Conservation (phyloP, 148 eudicot genomes). For the Rhododendron williamsianum region DNA sequence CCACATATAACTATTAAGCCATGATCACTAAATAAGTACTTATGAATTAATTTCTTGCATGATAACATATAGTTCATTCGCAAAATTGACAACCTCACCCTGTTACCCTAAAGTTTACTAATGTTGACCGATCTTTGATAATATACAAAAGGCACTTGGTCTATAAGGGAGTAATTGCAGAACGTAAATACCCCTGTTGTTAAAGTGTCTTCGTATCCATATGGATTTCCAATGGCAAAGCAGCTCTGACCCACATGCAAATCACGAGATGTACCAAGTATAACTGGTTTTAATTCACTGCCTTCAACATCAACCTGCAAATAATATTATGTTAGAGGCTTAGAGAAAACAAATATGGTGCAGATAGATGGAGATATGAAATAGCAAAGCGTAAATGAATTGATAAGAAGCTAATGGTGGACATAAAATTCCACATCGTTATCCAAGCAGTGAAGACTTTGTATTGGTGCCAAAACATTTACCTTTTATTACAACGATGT, state of each 20-base stretch:
- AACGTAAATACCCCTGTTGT: constrained; percentile 68
- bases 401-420: background rate
- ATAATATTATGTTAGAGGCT: background rate
- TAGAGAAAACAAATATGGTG: background rate
- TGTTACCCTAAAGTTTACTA: background rate
- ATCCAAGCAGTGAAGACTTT: background rate
- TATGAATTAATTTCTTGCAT: background rate
- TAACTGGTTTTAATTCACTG: constrained; percentile 59
- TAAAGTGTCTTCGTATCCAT: constrained; percentile 85
- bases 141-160: background rate
- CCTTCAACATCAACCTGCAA: constrained; percentile 69
- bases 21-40: background rate
- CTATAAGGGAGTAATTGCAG: background rate
- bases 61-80: background rate
- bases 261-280: constrained; percentile 54
- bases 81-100: background rate
- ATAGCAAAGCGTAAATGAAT: background rate
- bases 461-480: background rate
- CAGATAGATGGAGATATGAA: background rate
- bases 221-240: constrained; percentile 94
- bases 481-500: background rate
- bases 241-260: constrained; percentile 89
- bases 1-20: background rate
- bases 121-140: background rate
- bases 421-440: background rate